These are phyloP conservation scores for Melanogaster broomeanus DNA, from an alignment of 768 basidiomycete genomes.

Conservation along the genomic window DNA sequence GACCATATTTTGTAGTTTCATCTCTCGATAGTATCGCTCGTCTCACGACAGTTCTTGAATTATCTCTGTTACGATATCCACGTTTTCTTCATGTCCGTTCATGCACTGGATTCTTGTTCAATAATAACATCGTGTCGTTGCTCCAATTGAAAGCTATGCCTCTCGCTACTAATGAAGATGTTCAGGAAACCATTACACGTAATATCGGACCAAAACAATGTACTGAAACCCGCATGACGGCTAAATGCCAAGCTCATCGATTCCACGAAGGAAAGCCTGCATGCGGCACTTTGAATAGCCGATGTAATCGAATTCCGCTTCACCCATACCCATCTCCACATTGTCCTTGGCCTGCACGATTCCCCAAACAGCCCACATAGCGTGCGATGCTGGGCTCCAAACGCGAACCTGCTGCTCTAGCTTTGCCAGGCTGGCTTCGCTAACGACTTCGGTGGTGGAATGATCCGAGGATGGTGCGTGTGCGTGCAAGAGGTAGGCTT, in stretches of 20 bases:
- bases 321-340: conserved; percentile 53
- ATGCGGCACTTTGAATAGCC: conserved; percentile 74
- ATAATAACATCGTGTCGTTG: conserved; percentile 43
- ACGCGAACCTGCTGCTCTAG: conserved; percentile 79
- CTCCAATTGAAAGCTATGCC: conserved; percentile 42
- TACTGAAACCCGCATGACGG: not conserved
- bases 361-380: conserved; percentile 95
- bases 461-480: conserved; percentile 28
- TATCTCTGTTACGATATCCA: conserved; percentile 39
- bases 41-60: conserved; percentile 38
- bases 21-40: conserved; percentile 25
- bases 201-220: not conserved
- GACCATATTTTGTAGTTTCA: conserved; percentile 21
- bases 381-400: conserved; percentile 92
- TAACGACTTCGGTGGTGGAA: conserved; percentile 22
- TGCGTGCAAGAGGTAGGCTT: conserved; percentile 71
- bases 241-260: conserved; percentile 45
- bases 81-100: conserved; percentile 42
- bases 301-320: conserved; percentile 89
- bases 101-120: conserved; percentile 20
- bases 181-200: not conserved
- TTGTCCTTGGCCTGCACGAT: conserved; percentile 86
- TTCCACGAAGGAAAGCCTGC: conserved; percentile 59
- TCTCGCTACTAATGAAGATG: conserved; percentile 15
- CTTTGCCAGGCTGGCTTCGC: conserved; percentile 48